Conservation (phyloP, 2,329 filamentous ascomycete genomes). For the Plectosphaerella plurivora region DNA sequence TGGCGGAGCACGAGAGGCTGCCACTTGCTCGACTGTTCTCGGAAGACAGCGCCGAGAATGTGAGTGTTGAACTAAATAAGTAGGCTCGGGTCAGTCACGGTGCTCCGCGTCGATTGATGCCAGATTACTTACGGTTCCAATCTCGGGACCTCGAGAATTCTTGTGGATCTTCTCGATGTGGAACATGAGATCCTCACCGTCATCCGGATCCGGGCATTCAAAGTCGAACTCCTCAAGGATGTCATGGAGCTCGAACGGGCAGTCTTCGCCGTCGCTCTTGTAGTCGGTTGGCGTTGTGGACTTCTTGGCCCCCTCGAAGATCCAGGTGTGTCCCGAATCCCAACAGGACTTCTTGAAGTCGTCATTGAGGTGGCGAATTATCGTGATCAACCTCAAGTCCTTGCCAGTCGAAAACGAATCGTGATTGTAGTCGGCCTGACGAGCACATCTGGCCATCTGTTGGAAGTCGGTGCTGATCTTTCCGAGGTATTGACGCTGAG, state of each 20-base stretch:
- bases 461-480: not conserved
- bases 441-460: not conserved
- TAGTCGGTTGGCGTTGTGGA: no score
- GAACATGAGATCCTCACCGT: not conserved
- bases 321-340: not conserved
- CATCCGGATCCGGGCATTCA: not conserved
- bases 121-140: slow-evolving; percentile 2
- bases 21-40: slow-evolving; percentile 53
- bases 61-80: not conserved
- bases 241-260: not conserved
- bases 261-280: not conserved
- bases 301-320: not conserved
- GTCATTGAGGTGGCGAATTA: not conserved
- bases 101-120: not conserved
- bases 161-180: not conserved
- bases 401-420: not conserved
- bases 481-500: not conserved
- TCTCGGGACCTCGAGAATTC: not conserved
- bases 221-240: not conserved
- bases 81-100: no score
- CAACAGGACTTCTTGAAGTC: not conserved
- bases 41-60: slow-evolving; percentile 41
- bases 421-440: not conserved
- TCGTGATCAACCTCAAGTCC: not conserved
- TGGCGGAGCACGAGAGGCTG: slow-evolving; percentile 39